Evolutionary conservation across 1,284 basidiomycete genomes (phyloP).

Genomic region (Malassezia pachydermatis): DNA sequence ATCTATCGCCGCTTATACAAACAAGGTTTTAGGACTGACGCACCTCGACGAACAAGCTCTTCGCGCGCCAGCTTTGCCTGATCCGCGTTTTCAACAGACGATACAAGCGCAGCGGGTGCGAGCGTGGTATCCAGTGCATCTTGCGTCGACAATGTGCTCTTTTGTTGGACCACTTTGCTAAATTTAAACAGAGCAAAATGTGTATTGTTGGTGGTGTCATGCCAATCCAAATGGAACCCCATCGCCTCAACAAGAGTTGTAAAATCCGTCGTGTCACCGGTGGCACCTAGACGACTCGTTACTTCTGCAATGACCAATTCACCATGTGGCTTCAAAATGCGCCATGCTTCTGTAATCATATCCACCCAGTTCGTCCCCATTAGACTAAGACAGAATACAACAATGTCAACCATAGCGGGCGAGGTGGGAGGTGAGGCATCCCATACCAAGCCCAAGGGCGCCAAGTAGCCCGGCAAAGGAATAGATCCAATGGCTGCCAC

Average conservation of each 20-base stretch:
- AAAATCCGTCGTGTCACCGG: constrained; percentile 57
- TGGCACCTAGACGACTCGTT: constrained; percentile 41
- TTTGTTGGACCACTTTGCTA: constrained; percentile 14
- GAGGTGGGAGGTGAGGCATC: not conserved
- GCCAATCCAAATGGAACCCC: constrained; percentile 63
- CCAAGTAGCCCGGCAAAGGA: constrained; percentile 25
- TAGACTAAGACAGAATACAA: constrained; percentile 82
- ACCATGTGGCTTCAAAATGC: constrained; percentile 69
- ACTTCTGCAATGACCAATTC: constrained; percentile 89
- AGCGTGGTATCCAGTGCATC: not conserved
- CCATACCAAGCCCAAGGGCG: constrained; percentile 9
- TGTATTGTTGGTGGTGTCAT: constrained; percentile 26
- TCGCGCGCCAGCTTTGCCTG: constrained; percentile 56
- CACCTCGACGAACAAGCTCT: constrained; percentile 55
- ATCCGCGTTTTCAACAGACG: constrained; percentile 49
- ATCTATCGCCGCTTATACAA: constrained; percentile 84
- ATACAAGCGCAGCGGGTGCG: constrained; percentile 5
- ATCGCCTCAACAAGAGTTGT: constrained; percentile 60
- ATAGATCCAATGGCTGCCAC: constrained; percentile 25
- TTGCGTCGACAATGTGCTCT: not conserved
- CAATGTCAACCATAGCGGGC: constrained; percentile 67
- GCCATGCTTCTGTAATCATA: constrained; percentile 77
- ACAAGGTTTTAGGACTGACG: constrained; percentile 70
- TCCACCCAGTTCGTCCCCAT: constrained; percentile 96
- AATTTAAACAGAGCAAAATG: constrained; percentile 37